Percentiles rank a stretch among this genome's conserved stretches.
These are phyloP conservation scores for Aspergillus awamori DNA, from an alignment of 2,329 filamentous ascomycete species.

Conservation along the genomic window DNA sequence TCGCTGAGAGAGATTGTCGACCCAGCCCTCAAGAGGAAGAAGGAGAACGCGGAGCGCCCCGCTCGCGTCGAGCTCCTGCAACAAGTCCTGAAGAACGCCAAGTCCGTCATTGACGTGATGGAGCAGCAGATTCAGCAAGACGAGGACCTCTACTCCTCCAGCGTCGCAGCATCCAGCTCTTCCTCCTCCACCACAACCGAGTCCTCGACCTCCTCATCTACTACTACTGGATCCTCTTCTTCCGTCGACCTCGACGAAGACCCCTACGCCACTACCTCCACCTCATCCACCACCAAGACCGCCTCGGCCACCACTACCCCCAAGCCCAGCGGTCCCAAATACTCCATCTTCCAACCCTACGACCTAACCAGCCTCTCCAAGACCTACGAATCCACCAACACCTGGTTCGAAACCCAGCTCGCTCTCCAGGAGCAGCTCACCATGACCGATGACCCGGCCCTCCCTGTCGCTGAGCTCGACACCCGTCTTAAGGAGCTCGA, in stretches of 20 bases:
- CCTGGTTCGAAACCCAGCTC: conserved; percentile 76
- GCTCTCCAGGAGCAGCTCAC: conserved; percentile 71
- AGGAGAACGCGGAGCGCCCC: conserved; percentile 73
- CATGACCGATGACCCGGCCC: conserved; percentile 71
- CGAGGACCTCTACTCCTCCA: conserved; percentile 60
- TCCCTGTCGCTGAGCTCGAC: conserved; percentile 72
- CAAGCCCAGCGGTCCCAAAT: conserved; percentile 53
- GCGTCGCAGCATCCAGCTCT: conserved; percentile 52
- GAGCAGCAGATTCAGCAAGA: conserved; percentile 74
- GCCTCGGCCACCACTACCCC: conserved; percentile 39
- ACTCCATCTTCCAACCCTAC: conserved; percentile 70
- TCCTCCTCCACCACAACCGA: conserved; percentile 43
- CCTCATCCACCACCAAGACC: conserved; percentile 38
- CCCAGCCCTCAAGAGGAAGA: conserved; percentile 74
- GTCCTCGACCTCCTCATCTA: conserved; percentile 50
- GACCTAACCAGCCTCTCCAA: conserved; percentile 70
- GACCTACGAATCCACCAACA: conserved; percentile 62
- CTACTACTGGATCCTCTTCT: conserved; percentile 36
- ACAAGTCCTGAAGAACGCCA: conserved; percentile 70
- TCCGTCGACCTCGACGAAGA: conserved; percentile 82
- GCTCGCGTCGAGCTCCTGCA: conserved; percentile 68
- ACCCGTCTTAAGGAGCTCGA: conserved; percentile 71
- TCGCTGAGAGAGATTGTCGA: conserved; percentile 75
- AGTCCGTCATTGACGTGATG: conserved; percentile 70
- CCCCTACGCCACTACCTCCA: conserved; percentile 44